Conservation (phyloP, 352 stramenopile genomes). For the Globisporangium recalcitrans region DNA sequence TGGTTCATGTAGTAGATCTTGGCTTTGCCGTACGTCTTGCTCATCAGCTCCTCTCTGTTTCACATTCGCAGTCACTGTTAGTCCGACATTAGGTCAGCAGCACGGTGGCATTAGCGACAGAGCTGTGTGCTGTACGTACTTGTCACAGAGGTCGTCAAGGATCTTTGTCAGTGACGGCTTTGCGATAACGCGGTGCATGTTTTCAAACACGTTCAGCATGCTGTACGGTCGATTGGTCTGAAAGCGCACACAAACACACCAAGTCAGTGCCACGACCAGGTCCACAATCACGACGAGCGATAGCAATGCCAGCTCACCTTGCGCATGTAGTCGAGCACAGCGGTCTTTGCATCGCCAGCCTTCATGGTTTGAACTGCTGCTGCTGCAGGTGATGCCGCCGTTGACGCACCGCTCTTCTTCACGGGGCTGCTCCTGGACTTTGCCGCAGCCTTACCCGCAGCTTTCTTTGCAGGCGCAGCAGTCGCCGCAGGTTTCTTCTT, state of each 20-base stretch:
- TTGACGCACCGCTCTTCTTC: slow-evolving; percentile 7
- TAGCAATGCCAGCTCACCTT: slow-evolving; percentile 27
- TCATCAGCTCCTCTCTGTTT: slow-evolving; percentile 48
- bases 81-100: slow-evolving; percentile 1
- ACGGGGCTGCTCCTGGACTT: slow-evolving; percentile 24
- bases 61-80: neutral
- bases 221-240: slow-evolving; percentile 81
- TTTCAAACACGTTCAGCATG: slow-evolving; percentile 83
- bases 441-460: slow-evolving; percentile 12
- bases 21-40: slow-evolving; percentile 76
- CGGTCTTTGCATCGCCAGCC: slow-evolving; percentile 32
- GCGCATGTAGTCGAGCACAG: slow-evolving; percentile 72
- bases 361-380: slow-evolving; percentile 27
- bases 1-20: slow-evolving; percentile 87
- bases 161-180: slow-evolving; percentile 74
- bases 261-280: slow-evolving; percentile 1
- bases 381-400: slow-evolving; percentile 4
- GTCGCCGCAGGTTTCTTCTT: slow-evolving; percentile 10
- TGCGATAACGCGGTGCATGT: slow-evolving; percentile 67
- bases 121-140: slow-evolving; percentile 25
- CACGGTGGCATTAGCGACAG: neutral
- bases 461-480: slow-evolving; percentile 6
- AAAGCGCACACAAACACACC: neutral
- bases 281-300: slow-evolving; percentile 7
- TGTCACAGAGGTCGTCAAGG: slow-evolving; percentile 60